Evolutionary conservation across 83 land plant species (phyloP).

Genomic region (Picea abies): DNA sequence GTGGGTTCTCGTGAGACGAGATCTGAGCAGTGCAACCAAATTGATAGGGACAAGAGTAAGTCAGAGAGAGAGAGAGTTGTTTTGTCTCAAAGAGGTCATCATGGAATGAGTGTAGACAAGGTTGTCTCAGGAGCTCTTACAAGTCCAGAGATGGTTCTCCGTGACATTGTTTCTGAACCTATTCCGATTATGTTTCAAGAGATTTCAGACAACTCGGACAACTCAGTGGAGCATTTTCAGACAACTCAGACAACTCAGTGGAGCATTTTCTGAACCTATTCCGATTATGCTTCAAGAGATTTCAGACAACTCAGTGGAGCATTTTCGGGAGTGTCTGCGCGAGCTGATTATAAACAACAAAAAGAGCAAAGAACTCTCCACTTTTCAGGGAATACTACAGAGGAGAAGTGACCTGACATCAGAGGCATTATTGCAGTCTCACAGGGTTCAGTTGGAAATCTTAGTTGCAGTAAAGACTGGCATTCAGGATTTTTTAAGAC

Average conservation of each 20-base stretch:
- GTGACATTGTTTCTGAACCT: conserved; percentile 72
- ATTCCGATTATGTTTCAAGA: conserved; percentile 46
- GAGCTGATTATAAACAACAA: conserved; percentile 55
- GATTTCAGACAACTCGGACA: conserved; percentile 65
- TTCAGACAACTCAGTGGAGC: conserved; percentile 53
- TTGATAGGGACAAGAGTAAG: conserved; percentile 37
- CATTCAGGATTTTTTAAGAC: conserved; percentile 53
- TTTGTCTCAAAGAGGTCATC: conserved; percentile 23
- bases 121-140: conserved; percentile 9
- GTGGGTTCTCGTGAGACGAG: conserved; percentile 43
- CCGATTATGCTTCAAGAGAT: conserved; percentile 58
- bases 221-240: conserved; percentile 54
- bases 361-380: conserved; percentile 40
- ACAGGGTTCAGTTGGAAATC: conserved; percentile 76
- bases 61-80: conserved; percentile 32
- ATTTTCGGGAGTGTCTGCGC: conserved; percentile 47
- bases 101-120: conserved; percentile 8
- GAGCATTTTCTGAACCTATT: conserved; percentile 67
- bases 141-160: conserved; percentile 39
- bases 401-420: conserved; percentile 64
- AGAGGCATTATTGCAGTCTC: conserved; percentile 52
- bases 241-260: conserved; percentile 57
- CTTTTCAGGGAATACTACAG: conserved; percentile 58
- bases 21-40: conserved; percentile 24
- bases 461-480: conserved; percentile 89